Percentiles rank a stretch among this genome's conserved stretches.
Evolutionary conservation across 2,329 filamentous ascomycete species (phyloP).

Genomic region (Sporothrix pseudoabietina): DNA sequence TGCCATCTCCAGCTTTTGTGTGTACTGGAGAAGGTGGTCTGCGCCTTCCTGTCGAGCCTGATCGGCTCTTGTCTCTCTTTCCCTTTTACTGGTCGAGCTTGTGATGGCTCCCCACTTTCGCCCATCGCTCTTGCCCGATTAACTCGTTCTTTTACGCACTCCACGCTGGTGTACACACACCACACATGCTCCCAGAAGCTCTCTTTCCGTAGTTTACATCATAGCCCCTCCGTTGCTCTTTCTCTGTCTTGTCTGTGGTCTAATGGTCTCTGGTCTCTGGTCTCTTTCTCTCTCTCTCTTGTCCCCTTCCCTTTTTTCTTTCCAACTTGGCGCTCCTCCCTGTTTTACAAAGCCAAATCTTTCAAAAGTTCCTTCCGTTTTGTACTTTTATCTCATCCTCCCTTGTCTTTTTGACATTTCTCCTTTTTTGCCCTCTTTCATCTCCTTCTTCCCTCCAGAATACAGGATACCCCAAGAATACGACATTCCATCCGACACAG

Average conservation of each 20-base stretch:
- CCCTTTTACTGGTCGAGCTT: background rate
- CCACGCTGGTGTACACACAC: background rate
- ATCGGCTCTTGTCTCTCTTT: background rate
- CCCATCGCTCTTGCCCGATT: conserved; percentile 16
- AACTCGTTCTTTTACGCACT: background rate
- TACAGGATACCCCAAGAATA: background rate
- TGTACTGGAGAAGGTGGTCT: background rate
- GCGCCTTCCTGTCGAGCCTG: background rate
- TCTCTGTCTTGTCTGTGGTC: background rate
- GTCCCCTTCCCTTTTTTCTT: background rate
- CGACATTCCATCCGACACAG: background rate
- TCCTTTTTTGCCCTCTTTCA: background rate
- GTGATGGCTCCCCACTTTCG: background rate
- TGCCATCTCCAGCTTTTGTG: conserved; percentile 8
- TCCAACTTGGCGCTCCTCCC: background rate
- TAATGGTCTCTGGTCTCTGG: too few relatives aligned
- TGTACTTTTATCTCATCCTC: conserved; percentile 2
- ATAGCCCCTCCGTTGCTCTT: conserved; percentile 7
- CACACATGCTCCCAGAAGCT: background rate
- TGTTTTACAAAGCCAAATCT: background rate
- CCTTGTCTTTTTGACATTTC: background rate
- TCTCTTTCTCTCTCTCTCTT: too few relatives aligned
- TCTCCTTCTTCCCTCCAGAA: background rate
- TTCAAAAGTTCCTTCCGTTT: background rate
- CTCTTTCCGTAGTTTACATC: conserved; percentile 24